Evolutionary conservation across 2,329 filamentous ascomycete species (phyloP).

Genomic region (Hypoxylon sp.): DNA sequence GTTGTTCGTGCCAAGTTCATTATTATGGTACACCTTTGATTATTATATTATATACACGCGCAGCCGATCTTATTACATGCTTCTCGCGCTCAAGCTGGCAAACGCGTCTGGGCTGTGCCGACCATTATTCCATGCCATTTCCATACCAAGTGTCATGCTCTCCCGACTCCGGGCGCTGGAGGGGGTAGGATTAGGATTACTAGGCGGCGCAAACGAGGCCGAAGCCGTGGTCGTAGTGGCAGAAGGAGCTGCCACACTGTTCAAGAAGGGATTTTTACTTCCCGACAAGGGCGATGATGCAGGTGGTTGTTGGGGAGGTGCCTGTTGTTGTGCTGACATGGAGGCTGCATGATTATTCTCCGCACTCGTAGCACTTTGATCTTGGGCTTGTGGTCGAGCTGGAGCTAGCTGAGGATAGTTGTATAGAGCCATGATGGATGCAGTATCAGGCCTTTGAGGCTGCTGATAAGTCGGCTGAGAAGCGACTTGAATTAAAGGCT

Average conservation of each 20-base stretch:
- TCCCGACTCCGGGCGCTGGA: constrained; percentile 73
- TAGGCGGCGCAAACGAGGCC: constrained; percentile 48
- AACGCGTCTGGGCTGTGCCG: constrained; percentile 86
- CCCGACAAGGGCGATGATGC: constrained; percentile 57
- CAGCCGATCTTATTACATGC: constrained; percentile 57
- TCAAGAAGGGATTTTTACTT: constrained; percentile 72
- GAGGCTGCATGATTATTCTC: constrained; percentile 48
- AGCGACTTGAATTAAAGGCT: constrained; percentile 47
- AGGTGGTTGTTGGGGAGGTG: constrained; percentile 49
- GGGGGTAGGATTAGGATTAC: constrained; percentile 44
- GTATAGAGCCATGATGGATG: constrained; percentile 83
- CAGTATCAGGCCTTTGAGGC: constrained; percentile 74
- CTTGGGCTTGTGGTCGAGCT: constrained; percentile 52
- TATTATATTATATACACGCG: constrained; percentile 47
- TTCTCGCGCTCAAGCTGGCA: constrained; percentile 78
- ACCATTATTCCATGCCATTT: constrained; percentile 76
- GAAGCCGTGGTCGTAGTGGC: constrained; percentile 47
- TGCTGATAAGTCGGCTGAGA: constrained; percentile 40
- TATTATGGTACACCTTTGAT: constrained; percentile 48
- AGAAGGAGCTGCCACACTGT: constrained; percentile 47
- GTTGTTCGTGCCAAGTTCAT: constrained; percentile 38
- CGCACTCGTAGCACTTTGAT: constrained; percentile 48
- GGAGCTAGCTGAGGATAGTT: constrained; percentile 70
- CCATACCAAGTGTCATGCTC: constrained; percentile 77
- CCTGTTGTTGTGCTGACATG: constrained; percentile 48